These are phyloP conservation scores for Kwoniella sp. DNA, from an alignment of 768 basidiomycete genomes.

Conservation along the genomic window DNA sequence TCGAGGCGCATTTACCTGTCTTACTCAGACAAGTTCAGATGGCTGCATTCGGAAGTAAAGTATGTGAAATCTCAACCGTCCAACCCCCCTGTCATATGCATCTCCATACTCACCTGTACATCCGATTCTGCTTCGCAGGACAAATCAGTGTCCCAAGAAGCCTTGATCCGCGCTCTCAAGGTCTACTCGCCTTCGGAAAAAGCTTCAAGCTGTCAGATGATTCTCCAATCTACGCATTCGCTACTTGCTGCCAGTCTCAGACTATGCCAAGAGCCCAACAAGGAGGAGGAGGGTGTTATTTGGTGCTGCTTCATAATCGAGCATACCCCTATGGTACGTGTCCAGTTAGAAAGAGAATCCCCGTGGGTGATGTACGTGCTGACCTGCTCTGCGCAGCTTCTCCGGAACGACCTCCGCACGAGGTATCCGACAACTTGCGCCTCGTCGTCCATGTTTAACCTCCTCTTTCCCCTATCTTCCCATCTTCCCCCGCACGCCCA, in stretches of 20 bases:
- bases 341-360: no score
- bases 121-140: constrained; percentile 17
- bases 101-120: background rate
- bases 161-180: constrained; percentile 34
- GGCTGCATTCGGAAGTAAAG: constrained; percentile 31
- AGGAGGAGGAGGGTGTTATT: constrained; percentile 22
- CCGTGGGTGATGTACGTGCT: no score
- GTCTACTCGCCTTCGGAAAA: constrained; percentile 35
- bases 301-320: constrained; percentile 46
- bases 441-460: constrained; percentile 29
- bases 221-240: constrained; percentile 37
- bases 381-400: constrained; percentile 14
- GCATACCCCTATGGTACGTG: constrained; percentile 47
- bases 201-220: constrained; percentile 22
- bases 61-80: constrained; percentile 22
- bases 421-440: constrained; percentile 34
- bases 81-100: background rate
- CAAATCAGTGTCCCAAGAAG: constrained; percentile 31
- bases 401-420: constrained; percentile 34
- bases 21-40: constrained; percentile 40
- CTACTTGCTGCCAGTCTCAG: constrained; percentile 36
- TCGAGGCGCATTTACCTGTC: constrained; percentile 35
- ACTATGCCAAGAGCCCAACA: constrained; percentile 19
- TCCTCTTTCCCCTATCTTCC: constrained; percentile 15
- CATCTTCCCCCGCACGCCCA: constrained; percentile 12